Percentiles rank a stretch among this genome's conserved stretches.
phyloP scores from a whole-genome alignment of 2,329 filamentous ascomycete genomes.

The Bimuria novae-zelandiae region DNA sequence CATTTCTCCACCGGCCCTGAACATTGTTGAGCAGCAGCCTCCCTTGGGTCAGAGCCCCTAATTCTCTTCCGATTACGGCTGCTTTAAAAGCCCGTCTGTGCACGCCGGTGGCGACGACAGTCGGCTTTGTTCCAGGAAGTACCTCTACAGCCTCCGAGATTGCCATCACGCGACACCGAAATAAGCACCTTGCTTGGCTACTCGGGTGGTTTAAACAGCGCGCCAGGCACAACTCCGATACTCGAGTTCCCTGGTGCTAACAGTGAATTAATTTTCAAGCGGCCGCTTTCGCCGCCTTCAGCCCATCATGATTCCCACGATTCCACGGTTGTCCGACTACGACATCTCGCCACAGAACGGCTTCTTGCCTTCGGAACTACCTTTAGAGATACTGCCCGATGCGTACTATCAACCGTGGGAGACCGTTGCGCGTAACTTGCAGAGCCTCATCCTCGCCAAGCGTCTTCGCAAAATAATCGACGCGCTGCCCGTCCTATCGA shows the following conservation, averaged over 20 bases:
- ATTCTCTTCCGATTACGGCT: neutral
- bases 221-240: neutral
- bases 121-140: slow-evolving; percentile 5
- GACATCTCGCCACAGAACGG: slow-evolving; percentile 78
- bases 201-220: neutral
- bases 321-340: slow-evolving; percentile 69
- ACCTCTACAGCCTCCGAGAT: neutral
- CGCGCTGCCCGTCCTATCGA: slow-evolving; percentile 80
- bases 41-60: neutral
- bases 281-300: neutral
- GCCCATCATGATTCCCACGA: slow-evolving; percentile 47
- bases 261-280: neutral
- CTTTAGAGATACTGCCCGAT: slow-evolving; percentile 79
- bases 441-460: slow-evolving; percentile 82
- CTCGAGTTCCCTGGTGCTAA: neutral
- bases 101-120: slow-evolving; percentile 6
- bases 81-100: neutral
- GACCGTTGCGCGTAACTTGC: slow-evolving; percentile 80
- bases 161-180: slow-evolving; percentile 10
- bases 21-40: slow-evolving; percentile 6
- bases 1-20: slow-evolving; percentile 9
- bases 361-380: slow-evolving; percentile 82
- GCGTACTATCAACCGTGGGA: slow-evolving; percentile 97
- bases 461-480: slow-evolving; percentile 81
- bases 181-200: slow-evolving; percentile 6